Evolutionary conservation across 371 early-diverging fungal species (phyloP), one percentile per base, ranked within the genome.

Genomic region (Rhizopus sp.): DNA sequence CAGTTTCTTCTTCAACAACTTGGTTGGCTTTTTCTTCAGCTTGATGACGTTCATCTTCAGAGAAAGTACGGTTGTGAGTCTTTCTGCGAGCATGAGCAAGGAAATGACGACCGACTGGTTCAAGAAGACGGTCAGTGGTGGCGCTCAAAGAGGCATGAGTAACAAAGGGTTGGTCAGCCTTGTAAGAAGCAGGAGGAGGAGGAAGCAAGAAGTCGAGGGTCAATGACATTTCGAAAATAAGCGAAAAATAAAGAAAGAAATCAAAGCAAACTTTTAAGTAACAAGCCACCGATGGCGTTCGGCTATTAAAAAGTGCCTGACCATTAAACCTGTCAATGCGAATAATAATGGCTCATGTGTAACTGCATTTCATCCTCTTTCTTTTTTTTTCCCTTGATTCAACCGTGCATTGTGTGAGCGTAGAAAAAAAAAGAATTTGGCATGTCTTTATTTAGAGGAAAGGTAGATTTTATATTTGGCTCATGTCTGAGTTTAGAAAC

Each of bases 51-150:
- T 87, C 85, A 64, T 88, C 88, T 70, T 86, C 87, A 47, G 84
- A 82, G 77, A 86, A 85, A 49, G 85, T 82, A 61, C 86, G 84
- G 64, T 86, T 86, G 70, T 87, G 80, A 31, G 79, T 77, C 78
- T 84, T 83, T 57, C 87, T 80, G 47, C 87, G 84, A 33, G 85
- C 86, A 59, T 86, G 81, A 50, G 85, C 87, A 42, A 86, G 79
- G 78, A 86, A 87, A 50, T 82, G 76, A 30, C 75, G 83, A 63
- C 87, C 87, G 30, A 81, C 78, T 37, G 87, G 87, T 63, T 88
- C 80, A 58, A 84, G 66, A 42, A 80, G 63, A 56, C 82, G 82
- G 49, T 81, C 79, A 53, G 59, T 63, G 55, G 84, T 61, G 50
- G 76, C 70, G 39, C 62, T 68, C 61, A 81, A 73, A 63, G 71